phyloP scores from a whole-genome alignment of 345 rosid genomes.

The Gossypium longicalyx region DNA sequence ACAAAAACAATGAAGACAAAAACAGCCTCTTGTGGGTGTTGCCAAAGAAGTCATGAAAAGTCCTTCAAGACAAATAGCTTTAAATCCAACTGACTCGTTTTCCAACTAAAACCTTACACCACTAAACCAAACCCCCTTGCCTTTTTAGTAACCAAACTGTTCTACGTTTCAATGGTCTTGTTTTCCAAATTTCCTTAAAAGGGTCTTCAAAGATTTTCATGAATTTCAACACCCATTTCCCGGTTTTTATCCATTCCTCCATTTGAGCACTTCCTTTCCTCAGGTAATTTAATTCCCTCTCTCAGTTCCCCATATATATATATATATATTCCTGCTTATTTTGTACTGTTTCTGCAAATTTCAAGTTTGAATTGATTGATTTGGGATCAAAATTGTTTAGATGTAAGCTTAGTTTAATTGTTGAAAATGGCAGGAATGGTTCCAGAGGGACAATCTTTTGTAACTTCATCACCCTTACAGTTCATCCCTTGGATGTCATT shows the following conservation, averaged over 20 bases:
- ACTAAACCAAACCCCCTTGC: not conserved
- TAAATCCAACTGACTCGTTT: constrained; percentile 30
- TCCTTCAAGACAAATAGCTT: constrained; percentile 33
- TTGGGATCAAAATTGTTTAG: not conserved
- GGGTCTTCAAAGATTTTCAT: constrained; percentile 21
- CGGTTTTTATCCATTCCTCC: constrained; percentile 23
- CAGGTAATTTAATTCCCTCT: constrained; percentile 22
- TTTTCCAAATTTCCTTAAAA: constrained; percentile 14
- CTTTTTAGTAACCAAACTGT: constrained; percentile 4
- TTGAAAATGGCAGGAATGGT: constrained; percentile 40
- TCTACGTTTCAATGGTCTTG: constrained; percentile 14
- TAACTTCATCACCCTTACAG: constrained; percentile 49
- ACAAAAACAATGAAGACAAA: constrained; percentile 52
- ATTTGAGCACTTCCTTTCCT: constrained; percentile 16
- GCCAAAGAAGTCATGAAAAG: constrained; percentile 40
- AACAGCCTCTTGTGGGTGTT: constrained; percentile 45
- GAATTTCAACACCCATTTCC: constrained; percentile 29
- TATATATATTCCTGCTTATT: constrained; percentile 13
- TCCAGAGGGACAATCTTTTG: constrained; percentile 52
- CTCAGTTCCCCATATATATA: constrained; percentile 4
- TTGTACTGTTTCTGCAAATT: not conserved
- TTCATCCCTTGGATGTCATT: constrained; percentile 52
- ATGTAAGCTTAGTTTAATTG: constrained; percentile 6
- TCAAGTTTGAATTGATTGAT: not conserved
- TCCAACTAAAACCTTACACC: constrained; percentile 36